Evolutionary conservation across 768 basidiomycete species (phyloP), one percentile per base, ranked within the genome.

Genomic region (Auricularia sp.): DNA sequence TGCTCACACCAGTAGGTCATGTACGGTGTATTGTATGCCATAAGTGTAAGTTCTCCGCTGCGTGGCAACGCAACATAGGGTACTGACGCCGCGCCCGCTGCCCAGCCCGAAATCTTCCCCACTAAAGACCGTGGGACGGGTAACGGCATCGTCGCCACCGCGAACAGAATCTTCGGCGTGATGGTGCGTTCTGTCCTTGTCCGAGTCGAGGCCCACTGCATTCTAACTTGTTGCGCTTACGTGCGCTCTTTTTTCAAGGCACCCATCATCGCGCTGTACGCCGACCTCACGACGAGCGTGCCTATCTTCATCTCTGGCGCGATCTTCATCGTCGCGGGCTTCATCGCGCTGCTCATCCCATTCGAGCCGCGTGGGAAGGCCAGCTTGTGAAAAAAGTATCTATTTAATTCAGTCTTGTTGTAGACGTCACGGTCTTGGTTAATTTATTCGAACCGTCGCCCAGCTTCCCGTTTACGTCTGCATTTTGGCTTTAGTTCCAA

Each of bases 341-440:
- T 81, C 51, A 73, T 84, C 29, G 78, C 81, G 3, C 65, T 85
- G 62, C 62, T 84, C 54, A 68, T 87, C 39, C 85, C 85, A 2
- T 83, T 82, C 65, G 85, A 86, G 68, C 79, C 84, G 7, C 74
- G 81, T 24, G 85, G 85, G 3, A 83, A 79, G 68, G 83, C 85
- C 3, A 78, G 82, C 33, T 66, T 84, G 65, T 83, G 29, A 65
- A 63, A 54, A 42, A 42, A 42, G 39, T 42, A 42, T 42, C 29
- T 29, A 29, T 29, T 29, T 29, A 29, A 29, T 29, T 29, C 29
- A 2, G 29, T 29, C 29, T 29, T 29, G 29, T 29, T 29, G 29
- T 29, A 29, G 29, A 29, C 29, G 29, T 29, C 29, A 29, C 29
- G 29, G 29, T 29, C 29, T 29, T 29, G 29, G 29, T 29, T 29